A percentile compares a stretch with the other conserved stretches of the same genome.
Conservation (phyloP, 2,329 filamentous ascomycete genomes). For the Aspergillus sp. region DNA sequence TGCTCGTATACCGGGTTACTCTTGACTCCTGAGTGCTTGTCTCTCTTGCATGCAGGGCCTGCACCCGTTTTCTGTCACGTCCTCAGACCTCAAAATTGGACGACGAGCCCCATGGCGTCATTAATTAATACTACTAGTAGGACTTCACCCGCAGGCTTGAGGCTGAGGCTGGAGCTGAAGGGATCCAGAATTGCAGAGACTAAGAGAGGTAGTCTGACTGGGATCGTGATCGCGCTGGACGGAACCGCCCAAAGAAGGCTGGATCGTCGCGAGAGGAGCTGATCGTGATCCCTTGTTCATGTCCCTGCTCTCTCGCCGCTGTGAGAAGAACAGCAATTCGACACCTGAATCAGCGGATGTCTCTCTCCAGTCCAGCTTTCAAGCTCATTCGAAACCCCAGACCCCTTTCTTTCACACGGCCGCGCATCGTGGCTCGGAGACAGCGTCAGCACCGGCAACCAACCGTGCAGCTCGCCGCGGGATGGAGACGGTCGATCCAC, state of each 20-base stretch:
- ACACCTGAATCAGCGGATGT: neutral
- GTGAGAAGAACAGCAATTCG: too few species aligned
- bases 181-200: slow-evolving; percentile 4
- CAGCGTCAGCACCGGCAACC: slow-evolving; percentile 17
- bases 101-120: slow-evolving; percentile 13
- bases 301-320: neutral
- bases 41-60: too few species aligned
- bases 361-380: neutral
- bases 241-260: slow-evolving; percentile 17
- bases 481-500: slow-evolving; percentile 22
- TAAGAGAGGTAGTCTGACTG: neutral
- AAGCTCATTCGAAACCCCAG: neutral
- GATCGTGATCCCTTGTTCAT: slow-evolving; percentile 14
- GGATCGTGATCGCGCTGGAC: slow-evolving; percentile 2
- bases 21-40: too few species aligned
- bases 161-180: slow-evolving; percentile 22
- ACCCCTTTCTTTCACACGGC: slow-evolving; percentile 9
- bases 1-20: too few species aligned
- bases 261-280: slow-evolving; percentile 21
- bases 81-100: too few species aligned
- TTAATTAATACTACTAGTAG: slow-evolving; percentile 6
- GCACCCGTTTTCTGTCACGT: too few species aligned
- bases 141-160: neutral
- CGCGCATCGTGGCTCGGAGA: slow-evolving; percentile 6
- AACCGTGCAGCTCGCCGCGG: slow-evolving; percentile 14